phyloP scores from a whole-genome alignment of 2,329 filamentous ascomycete species.

The Sclerotiophoma versabilis region DNA sequence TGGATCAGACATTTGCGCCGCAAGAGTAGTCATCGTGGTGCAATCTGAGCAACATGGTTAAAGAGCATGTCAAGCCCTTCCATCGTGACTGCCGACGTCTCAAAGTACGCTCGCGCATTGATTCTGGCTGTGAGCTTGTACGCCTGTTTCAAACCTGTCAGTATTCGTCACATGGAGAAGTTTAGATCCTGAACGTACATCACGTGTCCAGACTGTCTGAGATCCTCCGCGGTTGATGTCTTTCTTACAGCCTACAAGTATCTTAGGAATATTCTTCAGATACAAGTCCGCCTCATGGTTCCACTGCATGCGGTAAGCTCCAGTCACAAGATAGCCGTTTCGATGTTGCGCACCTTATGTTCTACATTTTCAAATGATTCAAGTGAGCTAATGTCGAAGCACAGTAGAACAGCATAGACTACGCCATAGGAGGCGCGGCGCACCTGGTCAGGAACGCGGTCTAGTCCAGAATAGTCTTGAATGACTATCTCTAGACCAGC shows the following conservation, averaged over 20 bases:
- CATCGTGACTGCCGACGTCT: constrained; percentile 19
- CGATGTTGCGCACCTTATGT: constrained; percentile 7
- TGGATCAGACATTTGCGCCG: too few species aligned
- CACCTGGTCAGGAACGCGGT: neutral
- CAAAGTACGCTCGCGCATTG: constrained; percentile 24
- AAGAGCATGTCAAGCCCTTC: constrained; percentile 23
- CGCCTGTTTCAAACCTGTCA: constrained; percentile 7
- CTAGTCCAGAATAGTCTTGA: neutral
- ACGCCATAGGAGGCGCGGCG: neutral
- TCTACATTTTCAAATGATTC: constrained; percentile 20
- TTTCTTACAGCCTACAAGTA: constrained; percentile 28
- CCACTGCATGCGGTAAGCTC: constrained; percentile 13
- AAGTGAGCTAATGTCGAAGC: constrained; percentile 22
- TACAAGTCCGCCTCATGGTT: constrained; percentile 18
- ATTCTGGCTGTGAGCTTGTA: constrained; percentile 24
- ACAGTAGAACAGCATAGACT: constrained; percentile 21
- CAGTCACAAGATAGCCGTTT: neutral
- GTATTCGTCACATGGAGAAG: neutral
- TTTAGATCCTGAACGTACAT: neutral
- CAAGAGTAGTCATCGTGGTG: neutral
- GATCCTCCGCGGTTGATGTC: constrained; percentile 4
- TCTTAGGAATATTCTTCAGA: constrained; percentile 17
- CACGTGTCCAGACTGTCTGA: constrained; percentile 5
- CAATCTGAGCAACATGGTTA: constrained; percentile 14
- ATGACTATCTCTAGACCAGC: neutral